Percentiles rank a stretch among this genome's conserved stretches.
Conservation (phyloP, 352 stramenopile species). For the Globisporangium perplexum region DNA sequence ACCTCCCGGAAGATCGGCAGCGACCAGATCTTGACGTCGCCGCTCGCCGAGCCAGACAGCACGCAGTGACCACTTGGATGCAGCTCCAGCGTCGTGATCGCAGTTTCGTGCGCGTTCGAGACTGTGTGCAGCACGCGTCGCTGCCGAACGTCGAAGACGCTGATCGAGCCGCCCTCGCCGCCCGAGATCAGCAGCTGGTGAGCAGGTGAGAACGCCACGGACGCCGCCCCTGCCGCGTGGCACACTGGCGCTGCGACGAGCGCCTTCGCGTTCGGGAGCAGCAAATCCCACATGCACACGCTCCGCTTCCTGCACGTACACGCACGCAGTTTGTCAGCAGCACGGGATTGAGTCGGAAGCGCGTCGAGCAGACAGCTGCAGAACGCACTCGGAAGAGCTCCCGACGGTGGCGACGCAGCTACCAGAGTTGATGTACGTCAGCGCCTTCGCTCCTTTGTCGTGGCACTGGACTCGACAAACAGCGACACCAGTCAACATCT, state of each 20-base stretch:
- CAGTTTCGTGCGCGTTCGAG: slow-evolving; percentile 77
- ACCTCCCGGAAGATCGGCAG: slow-evolving; percentile 81
- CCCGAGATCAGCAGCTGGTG: slow-evolving; percentile 84
- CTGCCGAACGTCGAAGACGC: slow-evolving; percentile 83
- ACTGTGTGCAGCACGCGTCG: slow-evolving; percentile 83
- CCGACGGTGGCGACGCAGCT: slow-evolving; percentile 72
- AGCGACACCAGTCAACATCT: not conserved
- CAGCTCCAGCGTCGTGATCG: slow-evolving; percentile 75
- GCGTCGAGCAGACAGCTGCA: slow-evolving; percentile 4
- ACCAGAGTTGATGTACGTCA: slow-evolving; percentile 78
- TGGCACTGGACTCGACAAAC: slow-evolving; percentile 38
- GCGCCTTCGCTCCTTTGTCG: slow-evolving; percentile 75
- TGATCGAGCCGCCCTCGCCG: slow-evolving; percentile 70
- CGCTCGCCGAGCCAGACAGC: slow-evolving; percentile 74
- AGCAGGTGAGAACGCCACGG: slow-evolving; percentile 66
- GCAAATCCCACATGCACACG: slow-evolving; percentile 82
- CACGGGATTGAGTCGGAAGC: not conserved
- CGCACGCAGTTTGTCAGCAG: not conserved
- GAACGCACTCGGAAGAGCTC: slow-evolving; percentile 63
- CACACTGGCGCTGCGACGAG: slow-evolving; percentile 63
- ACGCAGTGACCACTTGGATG: slow-evolving; percentile 78
- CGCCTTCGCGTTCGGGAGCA: slow-evolving; percentile 67
- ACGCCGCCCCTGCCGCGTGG: slow-evolving; percentile 69
- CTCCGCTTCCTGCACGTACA: slow-evolving; percentile 53
- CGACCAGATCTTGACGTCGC: slow-evolving; percentile 87